Base-by-base conservation (phyloP, 2,329 filamentous ascomycete genomes). In the Lithohypha guttulata region DNA sequence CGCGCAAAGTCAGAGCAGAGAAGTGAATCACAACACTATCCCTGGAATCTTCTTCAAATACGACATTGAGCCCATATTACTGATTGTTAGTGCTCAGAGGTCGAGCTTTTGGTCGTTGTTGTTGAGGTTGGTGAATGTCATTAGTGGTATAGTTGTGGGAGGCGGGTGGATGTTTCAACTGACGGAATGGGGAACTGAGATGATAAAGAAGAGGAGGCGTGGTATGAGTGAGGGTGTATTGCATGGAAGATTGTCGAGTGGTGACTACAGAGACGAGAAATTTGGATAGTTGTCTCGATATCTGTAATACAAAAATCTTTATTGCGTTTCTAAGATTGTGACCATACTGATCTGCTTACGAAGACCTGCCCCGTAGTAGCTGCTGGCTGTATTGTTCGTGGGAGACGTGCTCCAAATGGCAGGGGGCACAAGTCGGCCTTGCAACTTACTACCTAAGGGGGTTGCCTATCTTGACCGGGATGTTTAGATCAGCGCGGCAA, bases 1-100 rank as follows among this genome's bases (percentile, higher is more conserved):
- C 44, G 91, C 94, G 1, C 96, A 87, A 1, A 84, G 87, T 56
- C 87, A 96, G 66, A 81, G 74, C 51, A 75, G 79, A 53, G 64
- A 69, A 23, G 72, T 93, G 28, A 66, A 70, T 39, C 81, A 93
- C 53, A 77, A 69, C 51, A 65, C 68, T 42, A 75, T 95, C 1
- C 91, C 91, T 0, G 91, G 91, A 21, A 77, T 98, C 46, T 98
- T 96, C 59, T 84, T 98, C 73, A 98, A 96, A 66, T 98, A 93
- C 64, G 89, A 96, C 59, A 95, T 98, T 52, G 91, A 98, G 68
- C 91, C 91, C 1, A 87, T 98, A 53, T 66, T 91, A 59, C 69
- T 98, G 38, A 79, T 81, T 19, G 80, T 98, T 28, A 80, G 81
- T 45, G 89, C 96, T 65, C 77, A 78, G 54, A 77, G 86, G 55